Base-by-base conservation (phyloP, 73 alveolate species). In the Tetrahymena borealis region DNA sequence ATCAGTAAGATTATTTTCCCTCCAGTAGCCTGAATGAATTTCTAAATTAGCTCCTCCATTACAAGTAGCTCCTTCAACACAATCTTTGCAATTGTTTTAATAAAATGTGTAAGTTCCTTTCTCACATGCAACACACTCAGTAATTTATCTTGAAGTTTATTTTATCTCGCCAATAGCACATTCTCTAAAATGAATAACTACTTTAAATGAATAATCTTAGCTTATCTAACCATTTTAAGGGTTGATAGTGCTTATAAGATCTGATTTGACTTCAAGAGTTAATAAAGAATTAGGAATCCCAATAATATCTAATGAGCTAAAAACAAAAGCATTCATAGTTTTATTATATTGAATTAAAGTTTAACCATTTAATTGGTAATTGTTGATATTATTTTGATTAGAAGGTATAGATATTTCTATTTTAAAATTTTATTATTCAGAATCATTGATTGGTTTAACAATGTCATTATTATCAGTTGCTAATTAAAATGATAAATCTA, bases 1-100 rank as follows among this genome's bases (percentile, higher is more conserved):
- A 18, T 94, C 98, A 85, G 94, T 92, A 38, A 10, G 31, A 0
- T 40, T 24, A 8, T 90, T 24, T 16, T 39, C 20, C 90, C 98
- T 94, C 97, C 98, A 96, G 78, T 95, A 96, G 0, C 96, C 97
- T 32, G 78, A 85, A 24, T 33, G 11, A 18, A 96, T 95, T 10
- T 24, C 32, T 7, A 96, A 24, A 36, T 24, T 36, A 33, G 31
- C 28, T 13, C 97, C 94, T 0, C 97, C 97, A 20, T 32, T 15
- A 41, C 97, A 94, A 7, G 8, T 36, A 43, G 96, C 96, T 32
- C 93, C 94, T 24, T 77, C 91, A 15, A 95, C 95, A 60, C 95
- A 94, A 0, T 16, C 35, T 40, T 41, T 6, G 90, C 96, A 94
- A 9, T 33, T 39, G 38, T 79, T 43, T 20, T 43, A 35, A 2